Percentiles rank a stretch among this genome's conserved stretches.
Evolutionary conservation across 225 moss, liverwort and hornwort species (phyloP).

Genomic region (Bryoerythrophyllum caledonicum): DNA sequence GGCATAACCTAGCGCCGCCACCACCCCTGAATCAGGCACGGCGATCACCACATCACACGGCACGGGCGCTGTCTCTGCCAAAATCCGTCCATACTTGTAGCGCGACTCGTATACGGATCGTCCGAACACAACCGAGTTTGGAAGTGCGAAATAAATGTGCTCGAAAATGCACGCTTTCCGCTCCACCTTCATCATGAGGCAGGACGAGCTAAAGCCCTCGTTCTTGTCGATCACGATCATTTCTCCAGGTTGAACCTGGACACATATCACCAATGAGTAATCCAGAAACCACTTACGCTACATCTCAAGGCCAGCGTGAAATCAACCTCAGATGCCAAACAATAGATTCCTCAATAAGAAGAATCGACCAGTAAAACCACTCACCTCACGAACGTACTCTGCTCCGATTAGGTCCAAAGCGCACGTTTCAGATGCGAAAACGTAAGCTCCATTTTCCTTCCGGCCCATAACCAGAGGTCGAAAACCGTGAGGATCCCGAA

Average conservation of each 20-base stretch:
- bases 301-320: not conserved
- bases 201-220: conserved; percentile 74
- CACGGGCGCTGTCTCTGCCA: conserved; percentile 84
- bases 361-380: not conserved
- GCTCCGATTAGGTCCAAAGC: conserved; percentile 91
- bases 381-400: conserved; percentile 76
- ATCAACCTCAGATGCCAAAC: not conserved
- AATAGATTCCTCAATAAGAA: not conserved
- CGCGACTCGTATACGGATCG: conserved; percentile 88
- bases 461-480: conserved; percentile 94
- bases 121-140: conserved; percentile 85
- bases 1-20: conserved; percentile 91
- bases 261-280: not conserved
- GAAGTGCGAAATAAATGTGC: conserved; percentile 91
- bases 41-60: conserved; percentile 95
- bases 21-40: conserved; percentile 93
- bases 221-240: conserved; percentile 85
- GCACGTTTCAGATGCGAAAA: conserved; percentile 93
- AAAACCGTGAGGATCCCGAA: conserved; percentile 88
- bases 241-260: conserved; percentile 82
- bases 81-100: conserved; percentile 71
- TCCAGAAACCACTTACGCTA: not conserved
- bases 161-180: conserved; percentile 94
- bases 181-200: conserved; percentile 72
- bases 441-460: conserved; percentile 76